Evolutionary conservation across 106 monocot genomes (phyloP).

Genomic region (Iris macrosiphon): DNA sequence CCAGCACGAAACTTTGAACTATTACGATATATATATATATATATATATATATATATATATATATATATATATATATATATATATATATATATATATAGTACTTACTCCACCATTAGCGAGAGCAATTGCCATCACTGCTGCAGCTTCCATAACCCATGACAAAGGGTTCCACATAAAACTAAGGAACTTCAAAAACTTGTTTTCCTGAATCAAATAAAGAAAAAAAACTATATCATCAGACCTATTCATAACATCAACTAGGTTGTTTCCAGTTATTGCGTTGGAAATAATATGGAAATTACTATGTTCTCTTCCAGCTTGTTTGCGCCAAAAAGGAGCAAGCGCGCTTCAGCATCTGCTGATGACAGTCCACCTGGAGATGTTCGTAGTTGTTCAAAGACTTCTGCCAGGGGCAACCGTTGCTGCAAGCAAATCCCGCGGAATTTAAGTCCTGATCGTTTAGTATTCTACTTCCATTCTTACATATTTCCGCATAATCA

Average conservation of each 20-base stretch:
- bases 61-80: too few relatives aligned
- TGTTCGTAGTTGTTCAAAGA: slow-evolving; percentile 53
- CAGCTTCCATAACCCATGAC: slow-evolving; percentile 83
- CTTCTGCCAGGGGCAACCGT: slow-evolving; percentile 47
- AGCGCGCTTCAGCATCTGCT: slow-evolving; percentile 45
- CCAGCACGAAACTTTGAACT: too few relatives aligned
- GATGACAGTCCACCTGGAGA: slow-evolving; percentile 48
- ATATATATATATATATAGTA: too few relatives aligned
- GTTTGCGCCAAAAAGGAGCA: slow-evolving; percentile 54
- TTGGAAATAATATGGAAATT: too few relatives aligned
- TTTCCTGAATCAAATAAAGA: slow-evolving; percentile 32
- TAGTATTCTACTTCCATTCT: not conserved
- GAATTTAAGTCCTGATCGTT: not conserved
- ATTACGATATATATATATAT: too few relatives aligned
- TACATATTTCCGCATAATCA: too few relatives aligned
- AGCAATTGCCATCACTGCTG: slow-evolving; percentile 64
- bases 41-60: too few relatives aligned
- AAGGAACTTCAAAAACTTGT: slow-evolving; percentile 66
- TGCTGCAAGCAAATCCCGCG: slow-evolving; percentile 23
- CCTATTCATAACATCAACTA: too few relatives aligned
- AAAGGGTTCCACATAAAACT: slow-evolving; percentile 84
- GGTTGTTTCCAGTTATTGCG: too few relatives aligned
- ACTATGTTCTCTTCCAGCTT: slow-evolving; percentile 69
- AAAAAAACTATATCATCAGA: not conserved
- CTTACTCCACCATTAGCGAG: slow-evolving; percentile 69